A percentile compares a stretch with the other conserved stretches of the same genome.
phyloP scores from a whole-genome alignment of 2,329 filamentous ascomycete species.

The Corniculantispora saksenae region DNA sequence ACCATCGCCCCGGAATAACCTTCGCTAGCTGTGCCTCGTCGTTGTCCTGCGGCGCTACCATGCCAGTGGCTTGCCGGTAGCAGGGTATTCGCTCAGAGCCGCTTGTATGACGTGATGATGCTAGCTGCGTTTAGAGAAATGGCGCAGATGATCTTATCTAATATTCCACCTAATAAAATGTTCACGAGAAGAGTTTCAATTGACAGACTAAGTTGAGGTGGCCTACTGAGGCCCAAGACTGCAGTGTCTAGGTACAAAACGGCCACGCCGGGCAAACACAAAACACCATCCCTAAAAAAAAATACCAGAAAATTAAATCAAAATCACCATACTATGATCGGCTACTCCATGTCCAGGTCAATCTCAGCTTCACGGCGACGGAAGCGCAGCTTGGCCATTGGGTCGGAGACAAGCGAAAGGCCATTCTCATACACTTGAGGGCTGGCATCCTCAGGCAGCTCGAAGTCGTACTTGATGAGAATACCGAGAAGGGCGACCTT shows the following conservation, averaged over 20 bases:
- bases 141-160: not conserved
- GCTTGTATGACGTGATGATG: not conserved
- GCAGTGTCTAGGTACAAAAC: not conserved
- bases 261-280: not conserved
- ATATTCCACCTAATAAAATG: too few relatives aligned
- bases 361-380: slow-evolving; percentile 19
- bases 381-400: slow-evolving; percentile 11
- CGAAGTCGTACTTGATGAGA: slow-evolving; percentile 52
- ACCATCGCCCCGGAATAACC: not conserved
- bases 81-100: not conserved
- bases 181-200: not conserved
- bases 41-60: not conserved
- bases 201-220: not conserved
- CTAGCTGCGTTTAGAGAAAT: not conserved
- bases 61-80: not conserved
- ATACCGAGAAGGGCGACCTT: slow-evolving; percentile 54
- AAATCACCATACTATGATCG: not conserved
- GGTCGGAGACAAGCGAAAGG: slow-evolving; percentile 8
- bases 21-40: not conserved
- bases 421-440: slow-evolving; percentile 14
- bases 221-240: not conserved
- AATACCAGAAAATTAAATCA: not conserved
- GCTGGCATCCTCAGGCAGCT: slow-evolving; percentile 27
- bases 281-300: not conserved
- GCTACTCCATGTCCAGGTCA: slow-evolving; percentile 8